Base-by-base conservation (phyloP, 2,329 filamentous ascomycete genomes). In the Neofusicoccum sp. region DNA sequence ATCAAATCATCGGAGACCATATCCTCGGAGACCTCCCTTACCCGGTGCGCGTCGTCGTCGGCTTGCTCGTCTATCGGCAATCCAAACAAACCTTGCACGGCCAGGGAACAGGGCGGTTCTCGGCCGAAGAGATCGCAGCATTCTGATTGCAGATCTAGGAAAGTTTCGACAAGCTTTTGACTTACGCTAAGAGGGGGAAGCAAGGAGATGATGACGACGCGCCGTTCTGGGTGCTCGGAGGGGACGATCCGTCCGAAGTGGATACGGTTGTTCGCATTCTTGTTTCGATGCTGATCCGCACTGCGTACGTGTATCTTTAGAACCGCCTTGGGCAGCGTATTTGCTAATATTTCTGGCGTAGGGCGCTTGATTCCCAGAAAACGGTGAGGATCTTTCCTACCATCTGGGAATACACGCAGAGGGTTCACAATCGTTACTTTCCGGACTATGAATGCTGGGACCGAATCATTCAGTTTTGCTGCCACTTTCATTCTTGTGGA, bases 181-280 rank as follows among this genome's bases (percentile, higher is more conserved):
- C 70, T 3, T 64, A 66, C 3, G 69, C 71, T 6, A 75, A 75
- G 51, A 69, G 73, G n/a, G 73, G 73, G 48, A 62, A 62, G 6
- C 62, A 63, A 47, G 30, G 45, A 6, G 49, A 57, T 14, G 34
- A 34, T 6, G 48, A 61, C 0, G 66, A 70, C 0, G 66, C 70
- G 6, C 79, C 80, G 4, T 87, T 87, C 65, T 88, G 85, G 85
- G 68, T 82, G 1, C 69, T 87, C 11, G 84, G 83, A 1, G 80
- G 82, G 0, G 65, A 77, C 0, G 65, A 70, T 2, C 84, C 85
- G 3, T 84, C 82, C 0, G 85, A 88, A 65, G 82, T 77, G 0
- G 86, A 89, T 68, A 75, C 81, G 1, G 75, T 75, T 88, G 4
- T 88, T 83, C 71, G 85, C 82, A 0, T 87, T 87, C 65, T 87